A percentile compares a stretch with the other conserved stretches of the same genome.
These are phyloP conservation scores for Colletotrichum sp. DNA, from an alignment of 2,329 filamentous ascomycete genomes.

Conservation along the genomic window DNA sequence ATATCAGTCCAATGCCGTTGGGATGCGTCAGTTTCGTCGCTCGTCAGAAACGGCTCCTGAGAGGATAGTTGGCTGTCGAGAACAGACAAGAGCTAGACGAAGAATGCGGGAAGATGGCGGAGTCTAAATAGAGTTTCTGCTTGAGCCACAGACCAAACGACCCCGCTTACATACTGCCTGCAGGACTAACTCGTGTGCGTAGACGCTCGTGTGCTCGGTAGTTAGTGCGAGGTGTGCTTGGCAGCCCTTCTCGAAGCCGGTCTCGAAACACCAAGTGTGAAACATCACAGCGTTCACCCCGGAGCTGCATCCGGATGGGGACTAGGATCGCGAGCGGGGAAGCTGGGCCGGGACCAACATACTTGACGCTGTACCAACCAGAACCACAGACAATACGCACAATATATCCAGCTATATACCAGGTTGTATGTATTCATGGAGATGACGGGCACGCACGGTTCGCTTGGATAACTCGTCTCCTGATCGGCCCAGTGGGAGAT, in stretches of 20 bases:
- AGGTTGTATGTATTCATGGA: background rate
- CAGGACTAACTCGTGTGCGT: background rate
- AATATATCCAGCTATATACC: background rate
- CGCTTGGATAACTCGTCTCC: background rate
- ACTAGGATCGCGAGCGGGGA: constrained; percentile 9
- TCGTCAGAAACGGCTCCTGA: background rate
- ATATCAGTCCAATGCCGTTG: background rate
- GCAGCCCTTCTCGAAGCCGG: constrained; percentile 13
- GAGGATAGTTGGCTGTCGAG: background rate
- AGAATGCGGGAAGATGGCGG: background rate
- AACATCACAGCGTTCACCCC: constrained; percentile 16
- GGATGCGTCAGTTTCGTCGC: background rate
- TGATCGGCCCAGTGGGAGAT: background rate
- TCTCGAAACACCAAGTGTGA: constrained; percentile 13
- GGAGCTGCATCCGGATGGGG: background rate
- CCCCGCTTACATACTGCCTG: background rate
- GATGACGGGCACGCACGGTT: background rate
- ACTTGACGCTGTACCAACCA: background rate
- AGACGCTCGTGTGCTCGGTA: background rate
- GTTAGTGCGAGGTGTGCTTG: background rate
- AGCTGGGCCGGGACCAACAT: background rate
- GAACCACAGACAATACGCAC: background rate
- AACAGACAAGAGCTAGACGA: background rate
- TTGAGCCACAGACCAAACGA: background rate
- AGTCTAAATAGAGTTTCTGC: constrained; percentile 18